Evolutionary conservation across 805 yeast genomes (phyloP), one percentile per base, ranked within the genome.

Genomic region (Kodamaea kakaduensis): DNA sequence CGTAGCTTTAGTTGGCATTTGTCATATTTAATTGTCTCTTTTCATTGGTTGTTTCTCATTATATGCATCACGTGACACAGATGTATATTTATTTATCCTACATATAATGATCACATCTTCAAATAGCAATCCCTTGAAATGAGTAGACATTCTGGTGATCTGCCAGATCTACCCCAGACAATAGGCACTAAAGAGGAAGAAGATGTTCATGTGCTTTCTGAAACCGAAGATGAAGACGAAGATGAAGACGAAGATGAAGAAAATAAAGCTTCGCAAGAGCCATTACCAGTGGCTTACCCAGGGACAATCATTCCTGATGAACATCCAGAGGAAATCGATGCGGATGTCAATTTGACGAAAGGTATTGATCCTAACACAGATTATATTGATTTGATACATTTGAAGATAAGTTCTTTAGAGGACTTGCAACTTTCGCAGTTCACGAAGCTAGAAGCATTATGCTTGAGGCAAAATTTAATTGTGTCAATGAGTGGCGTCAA

Each of bases 381-480:
- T 17, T 70, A 69, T 19, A 61, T 85, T 22, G 87, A 82, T 34
- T 59, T 86, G 43, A 67, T 82, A 13, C 95, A 86, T 52, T 59
- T 82, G 52, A 84, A 83, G 58, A 77, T 86, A 25, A 51, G 65
- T 7, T 73, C 83, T 0, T 49, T 87, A 50, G 81, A 77, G 36
- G 85, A 72, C 41, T 63, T 86, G 45, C 65, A 74, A 20, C 59
- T 86, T 31, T 55, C 52, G 9, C 64, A 85, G 38, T 85, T 88
- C 54, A 52, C 43, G 3, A 58, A 74, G 18, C 61, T 88, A 40
- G 78, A 74, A 45, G 54, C 67, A 4, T 62, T 90, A 14, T 82
- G 88, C 42, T 66, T 93, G 40, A 75, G 98, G 53, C 95, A 88
- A 51, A 93, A 93, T 57, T 64, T 87, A 44, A 66, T 93, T 25